Percentiles rank a stretch among this genome's conserved stretches.
phyloP scores from a whole-genome alignment of 1,139 yeast genomes.

The Lodderomyces oxycetoniae region DNA sequence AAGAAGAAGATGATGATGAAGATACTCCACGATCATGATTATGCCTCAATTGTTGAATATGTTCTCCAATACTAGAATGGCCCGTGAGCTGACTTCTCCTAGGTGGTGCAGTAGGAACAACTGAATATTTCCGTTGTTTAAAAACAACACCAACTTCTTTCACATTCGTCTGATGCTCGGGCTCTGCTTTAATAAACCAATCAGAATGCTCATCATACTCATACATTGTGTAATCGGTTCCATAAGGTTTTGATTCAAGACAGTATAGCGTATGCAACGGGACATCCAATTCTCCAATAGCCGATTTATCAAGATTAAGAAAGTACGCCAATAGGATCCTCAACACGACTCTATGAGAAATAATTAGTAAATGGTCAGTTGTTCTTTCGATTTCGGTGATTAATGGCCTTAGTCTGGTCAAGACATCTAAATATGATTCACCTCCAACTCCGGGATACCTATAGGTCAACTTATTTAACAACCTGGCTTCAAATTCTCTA shows the following conservation, averaged over 20 bases:
- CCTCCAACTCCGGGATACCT: slow-evolving; percentile 98
- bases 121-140: slow-evolving; percentile 63
- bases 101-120: slow-evolving; percentile 71
- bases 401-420: slow-evolving; percentile 81
- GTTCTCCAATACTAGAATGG: slow-evolving; percentile 1
- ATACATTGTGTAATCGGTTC: slow-evolving; percentile 86
- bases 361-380: slow-evolving; percentile 75
- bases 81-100: slow-evolving; percentile 6
- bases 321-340: slow-evolving; percentile 85
- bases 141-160: slow-evolving; percentile 65
- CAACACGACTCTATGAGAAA: slow-evolving; percentile 89
- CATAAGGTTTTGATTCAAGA: slow-evolving; percentile 89
- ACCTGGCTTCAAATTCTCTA: slow-evolving; percentile 70
- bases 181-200: slow-evolving; percentile 73
- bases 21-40: not conserved
- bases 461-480: slow-evolving; percentile 72
- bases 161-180: slow-evolving; percentile 56
- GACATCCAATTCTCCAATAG: slow-evolving; percentile 86
- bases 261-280: slow-evolving; percentile 89
- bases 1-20: not conserved
- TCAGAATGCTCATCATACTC: slow-evolving; percentile 77
- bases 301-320: slow-evolving; percentile 74
- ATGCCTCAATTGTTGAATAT: not conserved
- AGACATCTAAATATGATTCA: slow-evolving; percentile 89
- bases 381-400: slow-evolving; percentile 92